Base-by-base conservation (phyloP, 257 asterid species). In the Voacanga thouarsii region DNA sequence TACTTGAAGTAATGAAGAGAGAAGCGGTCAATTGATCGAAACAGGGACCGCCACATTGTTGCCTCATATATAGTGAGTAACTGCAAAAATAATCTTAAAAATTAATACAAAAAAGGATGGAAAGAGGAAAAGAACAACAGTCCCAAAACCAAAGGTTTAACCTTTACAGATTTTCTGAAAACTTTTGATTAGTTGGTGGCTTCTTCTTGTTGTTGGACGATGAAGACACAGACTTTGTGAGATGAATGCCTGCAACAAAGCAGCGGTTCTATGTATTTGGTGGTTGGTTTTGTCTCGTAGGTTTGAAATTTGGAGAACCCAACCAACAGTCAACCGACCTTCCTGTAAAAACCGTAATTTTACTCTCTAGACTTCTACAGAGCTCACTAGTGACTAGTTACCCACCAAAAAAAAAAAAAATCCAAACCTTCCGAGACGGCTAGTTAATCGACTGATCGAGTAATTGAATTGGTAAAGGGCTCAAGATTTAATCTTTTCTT, bases 1-100 rank as follows among this genome's bases (percentile, higher is more conserved):
- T 56, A 75, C 83, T 71, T 75, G 80, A 80, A 80, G 80, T 68
- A 57, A 14, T 45, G 77, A 75, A 80, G 72, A 39, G 80, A 80
- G 76, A 75, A 80, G 45, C 83, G 83, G 50, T 80, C 79, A 59
- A 76, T 66, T 18, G 80, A 28, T 56, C 66, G 79, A 72, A 79
- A 67, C 56, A 80, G n/a, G 23, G 51, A 39, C 23, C 76, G 70
- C 83, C 77, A 68, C 80, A 80, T 80, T 45, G 59, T 41, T 23
- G 53, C 47, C 49, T 50, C 28, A 21, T 45, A 41, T 28, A 50
- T 16, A 14, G 19, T 4, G n/a, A 68, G 12, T 12, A 78, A 18
- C 39, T n/a, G 71, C n/a, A 50, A 12, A 43, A 9, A 33, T 19
- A 55, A 37, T 49, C 15, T 77, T 66, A 23, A 67, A 39, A 59